Percentiles rank a stretch among this genome's conserved stretches.
Conservation (phyloP, 495 filamentous ascomycete genomes). For the Tuber melanosporum region DNA sequence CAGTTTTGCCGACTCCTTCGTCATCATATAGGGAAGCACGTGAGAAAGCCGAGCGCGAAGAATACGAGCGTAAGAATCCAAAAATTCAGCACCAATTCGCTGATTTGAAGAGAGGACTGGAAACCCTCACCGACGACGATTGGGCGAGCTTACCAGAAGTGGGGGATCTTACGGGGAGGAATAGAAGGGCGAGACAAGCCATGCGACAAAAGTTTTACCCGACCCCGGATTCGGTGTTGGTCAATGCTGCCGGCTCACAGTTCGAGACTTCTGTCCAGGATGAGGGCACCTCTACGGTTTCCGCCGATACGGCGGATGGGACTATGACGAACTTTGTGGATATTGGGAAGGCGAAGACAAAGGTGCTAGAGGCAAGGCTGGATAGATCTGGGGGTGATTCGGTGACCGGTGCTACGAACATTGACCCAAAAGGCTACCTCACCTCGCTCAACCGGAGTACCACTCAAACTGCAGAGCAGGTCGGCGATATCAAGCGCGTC, state of each 20-base stretch:
- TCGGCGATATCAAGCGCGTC: constrained; percentile 94
- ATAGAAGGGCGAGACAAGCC: constrained; percentile 75
- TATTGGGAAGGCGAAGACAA: constrained; percentile 90
- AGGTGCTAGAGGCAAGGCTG: constrained; percentile 81
- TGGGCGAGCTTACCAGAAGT: constrained; percentile 95
- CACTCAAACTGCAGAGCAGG: constrained; percentile 67
- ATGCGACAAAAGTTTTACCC: constrained; percentile 84
- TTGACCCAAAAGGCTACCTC: constrained; percentile 93
- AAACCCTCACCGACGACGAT: constrained; percentile 84
- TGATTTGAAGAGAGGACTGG: constrained; percentile 84
- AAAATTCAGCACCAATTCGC: constrained; percentile 99
- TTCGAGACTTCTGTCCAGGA: constrained; percentile 79
- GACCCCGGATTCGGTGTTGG: constrained; percentile 92
- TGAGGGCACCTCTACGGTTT: constrained; percentile 55
- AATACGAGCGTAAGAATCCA: constrained; percentile 93
- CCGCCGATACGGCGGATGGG: constrained; percentile 58
- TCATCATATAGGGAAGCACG: constrained; percentile 75
- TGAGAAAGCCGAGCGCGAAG: constrained; percentile 80
- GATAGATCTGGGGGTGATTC: constrained; percentile 78
- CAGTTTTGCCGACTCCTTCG: constrained; percentile 77
- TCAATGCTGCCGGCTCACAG: constrained; percentile 69
- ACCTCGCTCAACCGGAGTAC: constrained; percentile 79
- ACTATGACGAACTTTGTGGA: constrained; percentile 98
- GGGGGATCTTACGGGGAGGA: constrained; percentile 91
- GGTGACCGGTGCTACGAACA: constrained; percentile 71